Evolutionary conservation across 257 asterid species (phyloP), one percentile per base, ranked within the genome.

Genomic region (Jacaranda copaia): DNA sequence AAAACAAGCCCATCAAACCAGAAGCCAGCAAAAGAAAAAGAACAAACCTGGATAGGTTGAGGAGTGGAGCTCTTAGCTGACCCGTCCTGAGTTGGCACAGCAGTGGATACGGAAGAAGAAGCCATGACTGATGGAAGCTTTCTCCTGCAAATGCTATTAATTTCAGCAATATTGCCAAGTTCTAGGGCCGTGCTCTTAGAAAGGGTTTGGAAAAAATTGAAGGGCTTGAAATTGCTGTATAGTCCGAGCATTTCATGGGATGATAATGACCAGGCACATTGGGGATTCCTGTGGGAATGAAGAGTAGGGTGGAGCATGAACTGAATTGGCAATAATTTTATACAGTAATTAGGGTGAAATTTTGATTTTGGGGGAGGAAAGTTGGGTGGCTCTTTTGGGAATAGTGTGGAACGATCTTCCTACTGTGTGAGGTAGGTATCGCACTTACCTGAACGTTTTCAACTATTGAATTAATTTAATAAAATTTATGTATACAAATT

Each of bases 11-110:
- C 67, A 57, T 32, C 36, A 14, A 68, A 76, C 20, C 49, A 68
- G 42, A 43, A 15, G 16, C 5, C 7, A 2, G 6, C 7, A 61
- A 52, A 4, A 52, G 58, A 2, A 63, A 58, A 60, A 62, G 75
- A 73, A 3, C 62, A 62, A 5, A 89, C 93, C 91, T 88, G 93
- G 53, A 83, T 49, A 36, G 89, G 87, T 78, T 78, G 83, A 67
- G 87, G 72, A 9, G 65, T 7, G 62, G 59, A 58, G 65, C 58
- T 67, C 72, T 43, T 76, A 62, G 80, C 18, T 43, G 84, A 71
- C 57, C 58, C 85, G 38, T 25, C 32, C 32, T 25, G 32, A 25
- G 32, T 25, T 25, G 32, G 32, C 32, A 72, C 84, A 13, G 87
- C 76, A 40, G 82, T 72, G 53, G 85, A 79, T 55, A 52, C 8